Evolutionary conservation across 768 basidiomycete genomes (phyloP), one percentile per base, ranked within the genome.

Genomic region (Mycena amicta): DNA sequence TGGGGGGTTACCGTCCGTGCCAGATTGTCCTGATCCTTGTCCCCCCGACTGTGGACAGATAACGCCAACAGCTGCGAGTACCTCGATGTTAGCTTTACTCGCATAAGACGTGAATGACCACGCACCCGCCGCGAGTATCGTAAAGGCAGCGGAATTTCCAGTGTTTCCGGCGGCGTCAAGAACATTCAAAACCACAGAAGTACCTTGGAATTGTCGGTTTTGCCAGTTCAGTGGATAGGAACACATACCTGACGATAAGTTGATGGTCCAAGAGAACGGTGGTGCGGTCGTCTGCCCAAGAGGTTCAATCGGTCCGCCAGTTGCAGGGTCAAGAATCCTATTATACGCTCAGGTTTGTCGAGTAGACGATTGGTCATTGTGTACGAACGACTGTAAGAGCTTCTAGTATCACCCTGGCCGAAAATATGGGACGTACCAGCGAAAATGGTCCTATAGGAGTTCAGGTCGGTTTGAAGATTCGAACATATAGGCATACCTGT

Each of bases 121-220:
- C 41, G 43, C n/a, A 55, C 61, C 11, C 27, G 25, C 20, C 1
- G 25, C 15, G 26, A 31, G 20, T 15, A 62, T 53, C 13, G 26
- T 33, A 18, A 62, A 59, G 18, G 57, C 43, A n/a, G 37, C 4
- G 18, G 61, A 62, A n/a, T 33, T 43, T 26, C 53, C 61, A 1
- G 33, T n/a, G 12, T 55, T 54, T 20, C 46, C 57, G 8, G 18
- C 2, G 16, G 26, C 49, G 27, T 62, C 61, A 25, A 47, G 26
- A n/a, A 62, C 43, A 16, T 45, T 8, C 13, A 45, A 45, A 28
- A 59, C 45, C 11, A 46, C 57, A 20, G 20, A n/a, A 29, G n/a
- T 29, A 18, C 53, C 61, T 58, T 37, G 33, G 43, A 45, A 45
- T 37, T 8, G 18, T n/a, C n/a, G n/a, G n/a, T n/a, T n/a, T n/a